Evolutionary conservation across 73 alveolate genomes (phyloP).

Genomic region (Paramecium caudatum): DNA sequence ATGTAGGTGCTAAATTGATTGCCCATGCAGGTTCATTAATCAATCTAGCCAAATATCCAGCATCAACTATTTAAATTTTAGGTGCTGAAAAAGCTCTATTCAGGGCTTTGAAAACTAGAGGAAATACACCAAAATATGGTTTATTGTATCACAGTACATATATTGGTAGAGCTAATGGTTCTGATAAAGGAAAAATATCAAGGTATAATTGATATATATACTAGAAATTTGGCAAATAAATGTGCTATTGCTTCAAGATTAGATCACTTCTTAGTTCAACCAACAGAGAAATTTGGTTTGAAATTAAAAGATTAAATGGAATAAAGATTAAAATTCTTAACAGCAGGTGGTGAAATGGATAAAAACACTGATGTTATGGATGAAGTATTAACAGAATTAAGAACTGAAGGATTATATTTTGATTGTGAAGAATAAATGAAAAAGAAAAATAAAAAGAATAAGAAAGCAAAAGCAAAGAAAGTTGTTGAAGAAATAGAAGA

Average conservation of each 20-base stretch:
- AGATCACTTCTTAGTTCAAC: conserved; percentile 86
- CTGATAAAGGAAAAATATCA: conserved; percentile 86
- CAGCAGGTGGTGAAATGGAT: conserved; percentile 73
- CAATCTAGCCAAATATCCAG: conserved; percentile 96
- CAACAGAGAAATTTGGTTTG: conserved; percentile 75
- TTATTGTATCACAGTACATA: conserved; percentile 92
- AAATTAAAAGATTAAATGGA: conserved; percentile 73
- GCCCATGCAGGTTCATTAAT: conserved; percentile 96
- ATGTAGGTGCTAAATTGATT: conserved; percentile 95
- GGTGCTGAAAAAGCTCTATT: conserved; percentile 99
- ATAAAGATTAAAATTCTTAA: conserved; percentile 75
- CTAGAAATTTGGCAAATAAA: conserved; percentile 93
- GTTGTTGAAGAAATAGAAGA: conserved; percentile 67
- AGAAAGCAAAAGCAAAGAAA: conserved; percentile 60
- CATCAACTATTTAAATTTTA: conserved; percentile 94
- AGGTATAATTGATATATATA: neutral
- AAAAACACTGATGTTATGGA: conserved; percentile 75
- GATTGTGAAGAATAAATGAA: conserved; percentile 57
- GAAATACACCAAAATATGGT: conserved; percentile 98
- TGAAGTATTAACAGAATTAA: conserved; percentile 77
- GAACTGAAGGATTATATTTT: conserved; percentile 69
- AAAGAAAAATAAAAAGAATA: conserved; percentile 63
- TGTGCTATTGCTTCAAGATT: conserved; percentile 96
- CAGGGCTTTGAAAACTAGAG: conserved; percentile 94
- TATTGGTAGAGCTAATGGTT: conserved; percentile 94